Conservation (phyloP, 139 green algal genomes). For the Picochlorum sp. region DNA sequence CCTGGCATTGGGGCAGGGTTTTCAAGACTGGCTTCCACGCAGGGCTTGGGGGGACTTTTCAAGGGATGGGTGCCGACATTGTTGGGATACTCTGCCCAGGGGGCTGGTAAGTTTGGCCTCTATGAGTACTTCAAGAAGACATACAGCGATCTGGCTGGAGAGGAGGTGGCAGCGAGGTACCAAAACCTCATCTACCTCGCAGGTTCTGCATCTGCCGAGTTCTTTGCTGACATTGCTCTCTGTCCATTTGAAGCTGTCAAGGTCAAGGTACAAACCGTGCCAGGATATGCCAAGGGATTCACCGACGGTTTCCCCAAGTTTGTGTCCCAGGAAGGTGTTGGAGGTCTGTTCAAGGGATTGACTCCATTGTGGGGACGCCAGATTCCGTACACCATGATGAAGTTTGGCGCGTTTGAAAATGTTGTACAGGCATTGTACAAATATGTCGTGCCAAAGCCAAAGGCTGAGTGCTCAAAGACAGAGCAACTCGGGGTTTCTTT, state of each 20-base stretch:
- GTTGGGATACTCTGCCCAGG: slow-evolving; percentile 77
- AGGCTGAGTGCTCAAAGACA: slow-evolving; percentile 76
- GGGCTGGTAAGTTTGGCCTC: slow-evolving; percentile 82
- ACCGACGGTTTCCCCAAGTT: slow-evolving; percentile 82
- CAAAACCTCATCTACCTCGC: slow-evolving; percentile 82
- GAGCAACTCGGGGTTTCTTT: slow-evolving; percentile 90
- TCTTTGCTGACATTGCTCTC: slow-evolving; percentile 90
- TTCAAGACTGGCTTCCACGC: slow-evolving; percentile 46
- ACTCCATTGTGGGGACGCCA: slow-evolving; percentile 80
- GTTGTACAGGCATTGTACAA: slow-evolving; percentile 80
- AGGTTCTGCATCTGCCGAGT: slow-evolving; percentile 81
- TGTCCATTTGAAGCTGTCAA: slow-evolving; percentile 94
- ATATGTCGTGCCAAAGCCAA: slow-evolving; percentile 85
- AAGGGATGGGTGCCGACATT: slow-evolving; percentile 76
- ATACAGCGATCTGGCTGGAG: slow-evolving; percentile 75
- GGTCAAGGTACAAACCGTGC: slow-evolving; percentile 89
- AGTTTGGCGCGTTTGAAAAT: slow-evolving; percentile 92
- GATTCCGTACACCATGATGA: slow-evolving; percentile 96
- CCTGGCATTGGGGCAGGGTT: slow-evolving; percentile 57
- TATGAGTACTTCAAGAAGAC: slow-evolving; percentile 71
- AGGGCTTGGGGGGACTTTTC: slow-evolving; percentile 60
- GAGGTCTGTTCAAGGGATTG: slow-evolving; percentile 81
- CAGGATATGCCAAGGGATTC: slow-evolving; percentile 76
- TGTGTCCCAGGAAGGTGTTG: slow-evolving; percentile 29
- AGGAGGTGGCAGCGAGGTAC: slow-evolving; percentile 76